A percentile compares a stretch with the other conserved stretches of the same genome.
These are phyloP conservation scores for Waltergamsia citrina DNA, from an alignment of 2,329 filamentous ascomycete species.

Conservation along the genomic window DNA sequence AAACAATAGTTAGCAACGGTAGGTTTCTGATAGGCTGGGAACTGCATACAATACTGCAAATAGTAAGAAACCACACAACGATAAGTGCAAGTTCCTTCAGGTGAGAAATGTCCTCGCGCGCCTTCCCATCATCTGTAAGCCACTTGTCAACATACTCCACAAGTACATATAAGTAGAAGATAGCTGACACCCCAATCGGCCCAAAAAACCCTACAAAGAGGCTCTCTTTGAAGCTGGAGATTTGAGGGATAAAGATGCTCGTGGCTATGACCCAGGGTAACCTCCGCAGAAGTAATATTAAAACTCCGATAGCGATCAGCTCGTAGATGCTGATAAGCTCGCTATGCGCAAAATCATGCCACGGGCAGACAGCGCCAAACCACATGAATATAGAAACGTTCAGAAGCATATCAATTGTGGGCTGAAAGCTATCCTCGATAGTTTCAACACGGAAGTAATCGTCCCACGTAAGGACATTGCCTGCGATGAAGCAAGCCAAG, in stretches of 20 bases:
- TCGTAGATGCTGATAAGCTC: constrained; percentile 65
- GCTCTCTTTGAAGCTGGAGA: constrained; percentile 64
- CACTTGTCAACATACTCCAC: constrained; percentile 57
- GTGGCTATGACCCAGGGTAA: constrained; percentile 67
- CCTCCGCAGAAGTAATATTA: constrained; percentile 69
- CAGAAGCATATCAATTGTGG: constrained; percentile 88
- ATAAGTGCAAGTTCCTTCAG: constrained; percentile 57
- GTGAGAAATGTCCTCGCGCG: constrained; percentile 50
- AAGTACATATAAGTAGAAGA: constrained; percentile 82
- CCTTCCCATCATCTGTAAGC: constrained; percentile 43
- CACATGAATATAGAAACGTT: constrained; percentile 86
- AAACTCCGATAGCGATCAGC: constrained; percentile 61
- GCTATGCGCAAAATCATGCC: constrained; percentile 60
- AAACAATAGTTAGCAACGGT: too few species aligned
- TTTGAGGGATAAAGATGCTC: constrained; percentile 70
- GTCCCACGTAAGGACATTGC: constrained; percentile 86
- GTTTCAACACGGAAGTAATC: constrained; percentile 91
- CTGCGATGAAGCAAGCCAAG: constrained; percentile 84
- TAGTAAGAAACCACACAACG: constrained; percentile 77
- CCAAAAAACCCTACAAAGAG: constrained; percentile 89
- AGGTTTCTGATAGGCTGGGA: too few species aligned
- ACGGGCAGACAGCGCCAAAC: constrained; percentile 81
- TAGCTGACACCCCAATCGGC: constrained; percentile 79
- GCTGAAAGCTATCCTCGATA: constrained; percentile 83
- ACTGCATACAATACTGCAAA: constrained; percentile 74